These are phyloP conservation scores for Eucalyptus cladocalyx DNA, from an alignment of 345 rosid genomes.

Conservation along the genomic window DNA sequence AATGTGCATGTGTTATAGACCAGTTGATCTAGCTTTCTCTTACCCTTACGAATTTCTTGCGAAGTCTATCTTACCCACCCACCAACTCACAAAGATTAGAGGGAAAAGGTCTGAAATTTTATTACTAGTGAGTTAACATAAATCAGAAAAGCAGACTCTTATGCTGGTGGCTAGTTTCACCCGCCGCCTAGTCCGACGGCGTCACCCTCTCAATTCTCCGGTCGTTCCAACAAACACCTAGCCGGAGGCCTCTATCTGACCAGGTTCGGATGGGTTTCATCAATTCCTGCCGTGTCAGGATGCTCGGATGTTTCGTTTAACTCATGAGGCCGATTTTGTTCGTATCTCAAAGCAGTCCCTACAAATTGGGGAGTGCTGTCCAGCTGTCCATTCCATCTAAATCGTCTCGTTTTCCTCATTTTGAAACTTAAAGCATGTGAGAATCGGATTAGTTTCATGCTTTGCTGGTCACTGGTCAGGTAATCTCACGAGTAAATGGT, in stretches of 20 bases:
- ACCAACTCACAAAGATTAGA: background rate
- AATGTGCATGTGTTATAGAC: background rate
- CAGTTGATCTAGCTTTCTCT: background rate
- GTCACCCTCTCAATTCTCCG: slow-evolving; percentile 41
- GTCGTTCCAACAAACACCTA: slow-evolving; percentile 52
- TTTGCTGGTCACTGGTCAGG: slow-evolving; percentile 82
- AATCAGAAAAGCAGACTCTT: background rate
- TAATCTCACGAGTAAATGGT: slow-evolving; percentile 2
- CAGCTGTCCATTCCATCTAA: background rate
- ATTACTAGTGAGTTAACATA: background rate
- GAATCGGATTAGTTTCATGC: slow-evolving; percentile 77
- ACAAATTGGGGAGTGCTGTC: background rate
- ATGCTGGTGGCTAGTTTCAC: background rate
- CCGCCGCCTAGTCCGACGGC: slow-evolving; percentile 13
- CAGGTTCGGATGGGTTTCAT: slow-evolving; percentile 37
- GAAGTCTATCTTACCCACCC: background rate
- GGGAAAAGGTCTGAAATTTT: background rate
- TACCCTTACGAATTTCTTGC: background rate
- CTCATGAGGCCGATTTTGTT: background rate
- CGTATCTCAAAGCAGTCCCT: background rate
- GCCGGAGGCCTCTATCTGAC: slow-evolving; percentile 33
- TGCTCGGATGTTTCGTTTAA: background rate
- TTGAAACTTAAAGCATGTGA: slow-evolving; percentile 66
- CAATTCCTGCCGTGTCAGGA: background rate
- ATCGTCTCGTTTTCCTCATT: background rate